Evolutionary conservation across 352 stramenopile genomes (phyloP), one percentile per base, ranked within the genome.

Genomic region (Phytopythium oedochilum): DNA sequence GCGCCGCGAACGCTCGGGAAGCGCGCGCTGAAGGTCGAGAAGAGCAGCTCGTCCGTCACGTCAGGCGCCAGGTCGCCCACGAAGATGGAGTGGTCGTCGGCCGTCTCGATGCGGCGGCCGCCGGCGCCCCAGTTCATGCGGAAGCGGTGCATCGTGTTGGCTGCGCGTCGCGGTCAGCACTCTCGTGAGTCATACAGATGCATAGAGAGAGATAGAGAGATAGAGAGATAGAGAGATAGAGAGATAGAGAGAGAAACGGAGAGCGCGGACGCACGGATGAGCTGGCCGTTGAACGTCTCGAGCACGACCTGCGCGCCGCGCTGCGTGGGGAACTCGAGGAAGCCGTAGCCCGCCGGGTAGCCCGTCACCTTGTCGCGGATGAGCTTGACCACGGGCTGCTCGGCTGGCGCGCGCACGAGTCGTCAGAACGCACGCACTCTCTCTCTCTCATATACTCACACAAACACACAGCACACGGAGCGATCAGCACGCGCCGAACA

Each of bases 91-190:
- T 92, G 88, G 53, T 97, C 78, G 48, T 92, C 78, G 6, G 67
- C 64, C 32, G 81, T 79, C 60, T 96, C 87, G 54, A 96, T 91
- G 22, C 88, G 83, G 25, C 85, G 84, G 1, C 88, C 89, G 22
- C 88, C 87, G 35, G 83, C 83, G 34, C 89, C 89, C 89, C 89
- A 97, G 66, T 97, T 97, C 66, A 97, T 91, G 34, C 89, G 85
- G 67, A 96, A 97, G 20, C 87, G 86, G 59, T 96, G 80, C 61
- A 83, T 59, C 32, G 88, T 96, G 55, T 92, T 93, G 46, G 83
- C 88, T 96, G 34, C 28, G 18, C 43, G 28, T n/a, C n/a, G n/a
- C n/a, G n/a, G n/a, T n/a, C n/a, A n/a, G n/a, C n/a, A n/a, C n/a
- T n/a, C n/a, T n/a, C n/a, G n/a, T n/a, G n/a, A n/a, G n/a, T n/a